Evolutionary conservation across 1,284 basidiomycete genomes (phyloP).

Genomic region (Schizophyllum commune): DNA sequence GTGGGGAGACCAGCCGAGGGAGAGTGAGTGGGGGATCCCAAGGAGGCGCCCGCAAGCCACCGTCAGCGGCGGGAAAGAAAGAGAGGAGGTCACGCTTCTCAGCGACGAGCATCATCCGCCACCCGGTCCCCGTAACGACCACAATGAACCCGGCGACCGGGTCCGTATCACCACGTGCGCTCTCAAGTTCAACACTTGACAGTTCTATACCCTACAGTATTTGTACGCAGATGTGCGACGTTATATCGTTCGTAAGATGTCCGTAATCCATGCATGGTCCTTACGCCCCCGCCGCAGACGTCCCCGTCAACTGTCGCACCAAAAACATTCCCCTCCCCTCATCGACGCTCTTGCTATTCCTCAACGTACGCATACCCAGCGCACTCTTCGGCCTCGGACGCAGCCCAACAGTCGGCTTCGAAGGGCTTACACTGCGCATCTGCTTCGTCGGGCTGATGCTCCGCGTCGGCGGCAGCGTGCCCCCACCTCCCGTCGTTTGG

Average conservation of each 20-base stretch:
- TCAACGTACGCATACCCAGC: constrained; percentile 53
- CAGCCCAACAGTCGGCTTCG: constrained; percentile 30
- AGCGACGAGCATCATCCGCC: not conserved
- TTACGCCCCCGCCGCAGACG: constrained; percentile 19
- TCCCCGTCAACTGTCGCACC: constrained; percentile 64
- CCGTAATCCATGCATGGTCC: not conserved
- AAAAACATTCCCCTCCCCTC: constrained; percentile 61
- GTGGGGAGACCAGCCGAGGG: not conserved
- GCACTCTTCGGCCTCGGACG: constrained; percentile 56
- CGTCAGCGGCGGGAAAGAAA: not conserved
- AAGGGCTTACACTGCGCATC: too few species aligned
- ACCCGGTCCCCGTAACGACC: not conserved
- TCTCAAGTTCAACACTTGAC: not conserved
- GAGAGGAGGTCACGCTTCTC: not conserved
- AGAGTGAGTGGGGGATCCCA: not conserved
- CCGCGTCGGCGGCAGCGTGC: constrained; percentile 44
- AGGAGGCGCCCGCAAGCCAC: not conserved
- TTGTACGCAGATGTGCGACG: too few species aligned
- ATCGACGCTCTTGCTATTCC: constrained; percentile 45
- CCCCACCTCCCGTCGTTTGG: constrained; percentile 55
- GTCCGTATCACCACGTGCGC: not conserved
- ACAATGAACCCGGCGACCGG: not conserved
- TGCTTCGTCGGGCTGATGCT: constrained; percentile 50
- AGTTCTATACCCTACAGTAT: too few species aligned
- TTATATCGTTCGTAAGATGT: too few species aligned